phyloP scores from a whole-genome alignment of 352 stramenopile species.

The Phytopythium mirpurense region DNA sequence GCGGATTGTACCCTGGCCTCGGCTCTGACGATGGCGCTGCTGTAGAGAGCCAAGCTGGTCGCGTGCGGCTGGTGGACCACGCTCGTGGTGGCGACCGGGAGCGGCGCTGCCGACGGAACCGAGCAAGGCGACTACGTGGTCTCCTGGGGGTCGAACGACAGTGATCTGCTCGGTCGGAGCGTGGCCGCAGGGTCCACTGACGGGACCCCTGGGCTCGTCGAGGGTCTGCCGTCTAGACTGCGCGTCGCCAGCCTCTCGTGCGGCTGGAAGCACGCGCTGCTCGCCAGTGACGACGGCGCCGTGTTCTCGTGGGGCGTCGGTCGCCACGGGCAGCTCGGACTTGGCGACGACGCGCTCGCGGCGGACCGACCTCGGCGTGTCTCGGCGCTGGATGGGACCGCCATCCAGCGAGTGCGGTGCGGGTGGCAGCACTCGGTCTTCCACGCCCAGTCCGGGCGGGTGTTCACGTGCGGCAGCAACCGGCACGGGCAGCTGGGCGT shows the following conservation, averaged over 20 bases:
- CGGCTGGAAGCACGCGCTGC: conserved; percentile 80
- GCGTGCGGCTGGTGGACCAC: conserved; percentile 77
- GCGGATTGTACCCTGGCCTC: neutral
- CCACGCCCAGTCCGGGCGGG: conserved; percentile 18
- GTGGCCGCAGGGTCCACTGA: neutral
- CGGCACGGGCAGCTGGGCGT: conserved; percentile 69
- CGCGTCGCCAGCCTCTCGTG: conserved; percentile 58
- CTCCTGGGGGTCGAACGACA: conserved; percentile 56
- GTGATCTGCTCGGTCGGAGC: conserved; percentile 39
- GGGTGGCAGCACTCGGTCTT: conserved; percentile 83
- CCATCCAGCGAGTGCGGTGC: conserved; percentile 43
- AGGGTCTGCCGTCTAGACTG: conserved; percentile 16
- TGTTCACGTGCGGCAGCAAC: conserved; percentile 71
- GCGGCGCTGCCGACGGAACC: neutral
- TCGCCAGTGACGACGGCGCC: conserved; percentile 35
- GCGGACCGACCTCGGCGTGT: conserved; percentile 25
- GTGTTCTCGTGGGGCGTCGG: conserved; percentile 70
- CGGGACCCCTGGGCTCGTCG: conserved; percentile 7
- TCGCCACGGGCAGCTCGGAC: conserved; percentile 64
- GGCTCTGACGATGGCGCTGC: neutral
- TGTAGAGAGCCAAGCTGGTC: conserved; percentile 28
- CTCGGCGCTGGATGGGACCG: conserved; percentile 9
- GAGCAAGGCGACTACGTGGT: conserved; percentile 20
- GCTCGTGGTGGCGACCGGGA: conserved; percentile 26
- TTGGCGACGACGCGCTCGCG: conserved; percentile 25